phyloP scores from a whole-genome alignment of 352 stramenopile species.

The Elongisporangium undulatum region DNA sequence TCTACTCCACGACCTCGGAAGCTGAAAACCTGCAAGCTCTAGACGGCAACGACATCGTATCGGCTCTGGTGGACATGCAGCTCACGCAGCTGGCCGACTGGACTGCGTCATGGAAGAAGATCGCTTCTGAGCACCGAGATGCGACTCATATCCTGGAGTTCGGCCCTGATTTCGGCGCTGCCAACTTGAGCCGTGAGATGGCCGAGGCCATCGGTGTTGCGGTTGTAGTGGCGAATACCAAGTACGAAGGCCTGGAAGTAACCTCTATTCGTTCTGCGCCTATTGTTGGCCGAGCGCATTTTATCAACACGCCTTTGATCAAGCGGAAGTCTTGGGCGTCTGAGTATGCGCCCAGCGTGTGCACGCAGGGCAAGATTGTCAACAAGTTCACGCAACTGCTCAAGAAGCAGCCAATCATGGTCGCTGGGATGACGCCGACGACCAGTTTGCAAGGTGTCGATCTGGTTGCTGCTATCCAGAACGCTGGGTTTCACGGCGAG shows the following conservation, averaged over 20 bases:
- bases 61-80: constrained; percentile 59
- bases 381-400: constrained; percentile 75
- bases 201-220: constrained; percentile 54
- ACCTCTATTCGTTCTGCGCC: constrained; percentile 17
- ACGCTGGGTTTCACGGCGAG: constrained; percentile 79
- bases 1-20: constrained; percentile 55
- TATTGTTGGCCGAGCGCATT: constrained; percentile 34
- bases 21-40: constrained; percentile 49
- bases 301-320: constrained; percentile 23
- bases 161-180: constrained; percentile 48
- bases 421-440: constrained; percentile 83
- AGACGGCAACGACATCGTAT: constrained; percentile 31
- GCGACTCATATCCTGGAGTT: constrained; percentile 78
- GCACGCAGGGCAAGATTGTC: constrained; percentile 35
- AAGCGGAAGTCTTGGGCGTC: constrained; percentile 32
- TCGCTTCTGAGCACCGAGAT: constrained; percentile 26
- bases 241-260: constrained; percentile 24
- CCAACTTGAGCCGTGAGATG: constrained; percentile 32
- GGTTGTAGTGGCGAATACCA: constrained; percentile 43
- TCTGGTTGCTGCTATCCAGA: constrained; percentile 76
- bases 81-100: constrained; percentile 60
- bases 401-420: constrained; percentile 76
- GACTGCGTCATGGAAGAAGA: constrained; percentile 38
- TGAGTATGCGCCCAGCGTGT: constrained; percentile 46
- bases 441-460: constrained; percentile 78